A percentile compares a stretch with the other conserved stretches of the same genome.
Conservation (phyloP, 202 grass and related monocot species). For the Dendrocalamus latiflorus region DNA sequence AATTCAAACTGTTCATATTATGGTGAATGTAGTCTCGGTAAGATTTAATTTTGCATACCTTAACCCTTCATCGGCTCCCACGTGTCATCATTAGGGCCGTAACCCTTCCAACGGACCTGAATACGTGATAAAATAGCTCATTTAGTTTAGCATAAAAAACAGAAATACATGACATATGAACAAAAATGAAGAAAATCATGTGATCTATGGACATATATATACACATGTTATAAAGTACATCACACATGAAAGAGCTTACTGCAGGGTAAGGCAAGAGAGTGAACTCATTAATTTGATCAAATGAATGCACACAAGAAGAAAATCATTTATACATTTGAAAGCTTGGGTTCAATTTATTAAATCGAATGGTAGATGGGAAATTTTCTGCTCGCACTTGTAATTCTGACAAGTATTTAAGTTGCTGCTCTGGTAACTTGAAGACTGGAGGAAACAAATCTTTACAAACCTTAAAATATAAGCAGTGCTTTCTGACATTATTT, state of each 20-base stretch:
- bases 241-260: neutral
- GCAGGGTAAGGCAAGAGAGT: slow-evolving; percentile 1
- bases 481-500: slow-evolving; percentile 41
- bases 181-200: too few relatives aligned
- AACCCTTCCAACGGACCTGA: slow-evolving; percentile 97
- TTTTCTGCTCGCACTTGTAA: slow-evolving; percentile 5
- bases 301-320: neutral
- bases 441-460: slow-evolving; percentile 15
- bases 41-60: slow-evolving; percentile 47
- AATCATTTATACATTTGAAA: neutral
- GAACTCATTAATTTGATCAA: slow-evolving; percentile 8
- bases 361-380: neutral
- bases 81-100: slow-evolving; percentile 72
- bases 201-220: neutral
- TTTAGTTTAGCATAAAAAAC: slow-evolving; percentile 12
- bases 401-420: slow-evolving; percentile 15
- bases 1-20: neutral
- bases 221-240: neutral
- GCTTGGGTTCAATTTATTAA: slow-evolving; percentile 1
- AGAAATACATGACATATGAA: neutral
- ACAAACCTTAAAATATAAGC: slow-evolving; percentile 84
- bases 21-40: neutral
- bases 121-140: slow-evolving; percentile 15
- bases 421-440: slow-evolving; percentile 4
- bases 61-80: slow-evolving; percentile 85